Percentiles rank a stretch among this genome's conserved stretches.
Evolutionary conservation across 2,329 filamentous ascomycete genomes (phyloP).

Genomic region (Curvularia spicifera): DNA sequence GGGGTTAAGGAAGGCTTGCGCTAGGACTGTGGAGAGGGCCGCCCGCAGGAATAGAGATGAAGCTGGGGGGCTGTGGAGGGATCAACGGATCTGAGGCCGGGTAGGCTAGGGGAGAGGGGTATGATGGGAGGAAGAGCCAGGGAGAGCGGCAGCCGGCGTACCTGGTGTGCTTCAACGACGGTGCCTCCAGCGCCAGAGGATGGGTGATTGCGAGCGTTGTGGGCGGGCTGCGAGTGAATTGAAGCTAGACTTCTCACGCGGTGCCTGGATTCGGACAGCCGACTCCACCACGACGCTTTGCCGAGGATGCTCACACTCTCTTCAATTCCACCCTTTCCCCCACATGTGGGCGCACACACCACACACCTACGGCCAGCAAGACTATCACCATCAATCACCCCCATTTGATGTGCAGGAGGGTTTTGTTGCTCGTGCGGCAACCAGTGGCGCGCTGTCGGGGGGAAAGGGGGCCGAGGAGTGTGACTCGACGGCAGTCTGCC

Average conservation of each 20-base stretch:
- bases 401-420: conserved; percentile 2
- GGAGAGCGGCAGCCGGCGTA: conserved; percentile 19
- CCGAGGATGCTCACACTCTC: conserved; percentile 13
- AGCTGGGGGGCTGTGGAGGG: conserved; percentile 38
- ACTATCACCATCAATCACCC: not conserved
- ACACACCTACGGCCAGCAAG: not conserved
- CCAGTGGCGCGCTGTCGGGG: not conserved
- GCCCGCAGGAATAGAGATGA: conserved; percentile 35
- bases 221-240: conserved; percentile 11
- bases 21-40: conserved; percentile 38
- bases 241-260: conserved; percentile 13
- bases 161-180: conserved; percentile 15
- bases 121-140: conserved; percentile 19
- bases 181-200: conserved; percentile 4
- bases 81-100: conserved; percentile 26
- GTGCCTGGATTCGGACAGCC: conserved; percentile 4
- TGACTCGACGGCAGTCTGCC: conserved; percentile 20
- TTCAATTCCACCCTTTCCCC: conserved; percentile 3
- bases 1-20: conserved; percentile 38
- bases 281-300: conserved; percentile 9
- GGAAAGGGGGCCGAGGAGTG: conserved; percentile 6
- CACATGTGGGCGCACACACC: not conserved
- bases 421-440: conserved; percentile 2
- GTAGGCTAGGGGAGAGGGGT: conserved; percentile 30
- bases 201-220: conserved; percentile 21